Base-by-base conservation (phyloP, 202 grass and related monocot species). In the Zoysia matrella region DNA sequence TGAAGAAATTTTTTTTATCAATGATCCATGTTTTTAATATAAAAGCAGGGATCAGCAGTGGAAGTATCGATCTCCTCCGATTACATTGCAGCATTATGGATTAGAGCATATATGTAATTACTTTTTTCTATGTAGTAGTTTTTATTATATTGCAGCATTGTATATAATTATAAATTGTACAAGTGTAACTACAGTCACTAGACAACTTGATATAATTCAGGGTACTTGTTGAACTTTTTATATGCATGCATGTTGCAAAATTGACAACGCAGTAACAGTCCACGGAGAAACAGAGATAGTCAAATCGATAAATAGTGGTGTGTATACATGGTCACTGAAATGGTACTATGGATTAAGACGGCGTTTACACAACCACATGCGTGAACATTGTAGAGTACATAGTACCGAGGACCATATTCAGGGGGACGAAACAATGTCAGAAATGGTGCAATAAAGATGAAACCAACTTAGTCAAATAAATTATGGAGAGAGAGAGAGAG, bases 381-480 rank as follows among this genome's bases (percentile, higher is more conserved):
- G 7, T 53, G 74, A 77, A 39, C 65, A 60, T 30, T 69, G 48
- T 50, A 30, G 66, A 68, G 81, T 83, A 84, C 60, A 73, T 30
- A 30, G 22, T 30, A 30, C 22, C 22, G 1, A 83, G 60, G 43
- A 58, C 1, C 66, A 51, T n/a, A 46, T 9, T 65, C 13, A 81
- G 22, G 22, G 22, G 65, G 60, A 61, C 39, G 50, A 11, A 7
- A 4, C 49, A 22, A 71, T 30, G 11, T 54, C 22, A 60, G 58
- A 52, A 57, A 88, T 39, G 22, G 46, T 2, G 2, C 2, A 67
- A 67, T 78, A 67, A 78, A 83, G n/a, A 44, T 73, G 51, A 45
- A 45, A 78, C 57, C 74, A 82, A 83, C 58, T 77, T 87, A 22
- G 85, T 67, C 51, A 69, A 51, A 78, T 16, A 73, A 43, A 72